A percentile compares a stretch with the other conserved stretches of the same genome.
phyloP scores from a whole-genome alignment of 495 filamentous ascomycete genomes.

The Bathelium albidoporum region DNA sequence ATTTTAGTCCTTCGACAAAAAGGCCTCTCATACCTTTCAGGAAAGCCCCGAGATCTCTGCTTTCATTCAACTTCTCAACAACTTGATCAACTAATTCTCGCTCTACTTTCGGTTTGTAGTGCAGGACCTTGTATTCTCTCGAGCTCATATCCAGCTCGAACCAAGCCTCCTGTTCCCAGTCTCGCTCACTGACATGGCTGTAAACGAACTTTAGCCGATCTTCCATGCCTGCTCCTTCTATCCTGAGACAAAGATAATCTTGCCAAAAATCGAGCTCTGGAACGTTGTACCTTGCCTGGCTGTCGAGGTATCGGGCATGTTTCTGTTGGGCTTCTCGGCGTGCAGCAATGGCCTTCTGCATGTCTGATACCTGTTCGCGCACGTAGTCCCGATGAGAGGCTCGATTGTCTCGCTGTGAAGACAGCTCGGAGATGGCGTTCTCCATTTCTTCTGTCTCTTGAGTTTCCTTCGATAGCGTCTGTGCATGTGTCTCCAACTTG shows the following conservation, averaged over 20 bases:
- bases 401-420: constrained; percentile 63
- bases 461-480: constrained; percentile 74
- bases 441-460: constrained; percentile 86
- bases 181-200: constrained; percentile 73
- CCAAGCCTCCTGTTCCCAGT: constrained; percentile 84
- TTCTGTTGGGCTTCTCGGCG: constrained; percentile 50
- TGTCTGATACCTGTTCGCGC: constrained; percentile 65
- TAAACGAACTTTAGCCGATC: constrained; percentile 88
- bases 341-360: constrained; percentile 57
- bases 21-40: constrained; percentile 88
- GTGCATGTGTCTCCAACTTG: constrained; percentile 65
- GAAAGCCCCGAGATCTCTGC: constrained; percentile 65
- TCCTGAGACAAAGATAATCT: constrained; percentile 72
- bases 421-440: constrained; percentile 62
- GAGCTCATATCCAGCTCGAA: constrained; percentile 78
- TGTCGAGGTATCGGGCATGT: constrained; percentile 57
- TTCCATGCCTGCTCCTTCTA: constrained; percentile 77
- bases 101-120: constrained; percentile 66
- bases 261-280: constrained; percentile 96
- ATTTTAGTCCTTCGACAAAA: constrained; percentile 53
- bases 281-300: constrained; percentile 72
- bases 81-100: constrained; percentile 58
- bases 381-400: constrained; percentile 62
- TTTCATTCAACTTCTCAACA: constrained; percentile 71
- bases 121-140: constrained; percentile 73